Evolutionary conservation across 805 yeast species (phyloP), one percentile per base, ranked within the genome.

Genomic region (Suhomyces canberraensis): DNA sequence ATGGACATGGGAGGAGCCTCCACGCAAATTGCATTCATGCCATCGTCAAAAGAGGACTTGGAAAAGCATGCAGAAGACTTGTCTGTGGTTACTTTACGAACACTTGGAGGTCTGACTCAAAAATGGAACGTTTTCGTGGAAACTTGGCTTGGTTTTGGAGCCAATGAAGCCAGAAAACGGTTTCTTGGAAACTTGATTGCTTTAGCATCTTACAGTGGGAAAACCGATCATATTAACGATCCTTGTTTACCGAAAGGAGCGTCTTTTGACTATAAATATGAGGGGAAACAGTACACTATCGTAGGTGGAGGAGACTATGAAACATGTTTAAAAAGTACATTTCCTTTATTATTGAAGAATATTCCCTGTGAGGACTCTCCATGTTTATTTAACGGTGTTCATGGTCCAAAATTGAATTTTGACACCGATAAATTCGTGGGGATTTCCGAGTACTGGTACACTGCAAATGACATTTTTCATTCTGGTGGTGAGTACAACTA

Each of bases 1-100:
- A 84, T 93, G 91, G 98, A 93, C 59, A 93, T 93, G 98, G 98
- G 98, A 11, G 98, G 98, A 11, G 98, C 98, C 0, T 88, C 96
- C 2, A 88, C 96, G 0, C 98, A 93, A 55, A 77, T 93, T 16
- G 95, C 98, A 7, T 93, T 90, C 71, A 89, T 85, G 7, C 97
- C 97, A 0, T 73, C 79, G 3, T 71, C 73, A 27, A 44, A 51
- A 3, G 66, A 73, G n/a, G 89, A 87, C 42, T 60, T 83, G 6
- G 61, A 56, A 17, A 73, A 73, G 44, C 95, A 88, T 56, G 56
- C 63, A 28, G 90, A 90, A 36, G 95, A 89, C 56, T 71, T 90
- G 37, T 76, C 82, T 19, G 71, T 69, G 2, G 75, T 93, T 2
- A 68, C 72, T 11, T 62, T 93, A 39, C 73, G 89, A 38, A 81